phyloP scores from a whole-genome alignment of 1,284 basidiomycete genomes.

The Ustilago shanxiensis region DNA sequence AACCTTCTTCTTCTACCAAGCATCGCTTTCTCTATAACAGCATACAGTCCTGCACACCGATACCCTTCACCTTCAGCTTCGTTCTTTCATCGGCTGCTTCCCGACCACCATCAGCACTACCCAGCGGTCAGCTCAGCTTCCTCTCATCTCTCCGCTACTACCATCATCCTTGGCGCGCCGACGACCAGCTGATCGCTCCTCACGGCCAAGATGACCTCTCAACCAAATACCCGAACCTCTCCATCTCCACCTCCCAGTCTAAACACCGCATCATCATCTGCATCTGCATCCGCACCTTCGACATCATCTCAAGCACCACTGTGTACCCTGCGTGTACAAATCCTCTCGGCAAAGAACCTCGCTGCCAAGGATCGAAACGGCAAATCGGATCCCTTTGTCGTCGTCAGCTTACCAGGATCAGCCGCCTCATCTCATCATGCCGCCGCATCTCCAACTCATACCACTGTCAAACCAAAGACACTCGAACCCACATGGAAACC shows the following conservation, averaged over 20 bases:
- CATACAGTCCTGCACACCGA: too few species aligned
- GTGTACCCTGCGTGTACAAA: slow-evolving; percentile 59
- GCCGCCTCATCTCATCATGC: slow-evolving; percentile 24
- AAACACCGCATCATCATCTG: slow-evolving; percentile 2
- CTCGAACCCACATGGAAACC: slow-evolving; percentile 80
- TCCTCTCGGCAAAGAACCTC: slow-evolving; percentile 71
- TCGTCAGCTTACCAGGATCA: slow-evolving; percentile 62
- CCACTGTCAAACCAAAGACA: slow-evolving; percentile 83
- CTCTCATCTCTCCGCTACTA: background rate
- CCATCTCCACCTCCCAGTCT: slow-evolving; percentile 2
- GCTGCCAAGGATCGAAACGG: slow-evolving; percentile 73
- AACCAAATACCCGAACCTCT: background rate
- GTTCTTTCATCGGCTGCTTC: background rate
- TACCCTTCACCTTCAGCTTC: too few species aligned
- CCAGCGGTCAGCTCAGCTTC: background rate
- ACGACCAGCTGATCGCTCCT: background rate
- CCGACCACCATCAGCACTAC: background rate
- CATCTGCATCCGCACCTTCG: slow-evolving; percentile 7
- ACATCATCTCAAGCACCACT: slow-evolving; percentile 22
- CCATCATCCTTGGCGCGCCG: background rate
- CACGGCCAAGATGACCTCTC: background rate
- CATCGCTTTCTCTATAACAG: background rate
- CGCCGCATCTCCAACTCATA: slow-evolving; percentile 77
- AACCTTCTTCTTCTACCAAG: background rate
- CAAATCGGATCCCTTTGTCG: slow-evolving; percentile 66